Evolutionary conservation across 1,284 basidiomycete genomes (phyloP).

Genomic region (Moesziomyces sp.): DNA sequence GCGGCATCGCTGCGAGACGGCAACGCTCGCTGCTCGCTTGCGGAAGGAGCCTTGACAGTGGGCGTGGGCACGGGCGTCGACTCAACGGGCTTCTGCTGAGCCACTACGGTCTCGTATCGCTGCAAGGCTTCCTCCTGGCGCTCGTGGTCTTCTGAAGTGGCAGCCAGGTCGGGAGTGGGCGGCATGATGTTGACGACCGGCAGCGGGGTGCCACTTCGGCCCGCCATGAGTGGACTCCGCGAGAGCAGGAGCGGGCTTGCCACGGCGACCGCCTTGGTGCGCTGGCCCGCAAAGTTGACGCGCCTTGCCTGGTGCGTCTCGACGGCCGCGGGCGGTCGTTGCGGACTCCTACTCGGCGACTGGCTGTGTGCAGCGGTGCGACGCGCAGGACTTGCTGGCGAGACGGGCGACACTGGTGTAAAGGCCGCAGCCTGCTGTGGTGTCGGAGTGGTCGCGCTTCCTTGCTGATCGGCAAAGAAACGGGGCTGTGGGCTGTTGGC

Average conservation of each 20-base stretch:
- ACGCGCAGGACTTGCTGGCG: conserved; percentile 5
- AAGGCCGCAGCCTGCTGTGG: conserved; percentile 14
- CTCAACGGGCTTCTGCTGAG: conserved; percentile 2
- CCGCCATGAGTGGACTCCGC: conserved; percentile 34
- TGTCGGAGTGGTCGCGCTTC: conserved; percentile 20
- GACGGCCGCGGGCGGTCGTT: conserved; percentile 16
- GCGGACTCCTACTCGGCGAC: conserved; percentile 23
- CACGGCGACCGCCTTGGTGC: conserved; percentile 42
- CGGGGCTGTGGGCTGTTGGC: conserved; percentile 32
- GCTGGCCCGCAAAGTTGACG: conserved; percentile 46
- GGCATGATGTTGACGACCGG: conserved; percentile 62
- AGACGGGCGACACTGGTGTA: conserved; percentile 7
- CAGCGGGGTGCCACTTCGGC: conserved; percentile 23
- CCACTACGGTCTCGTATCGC: conserved; percentile 10
- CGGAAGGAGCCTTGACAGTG: conserved; percentile 1
- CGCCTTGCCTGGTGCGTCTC: conserved; percentile 51
- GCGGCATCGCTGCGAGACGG: conserved; percentile 24
- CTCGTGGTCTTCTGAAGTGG: conserved; percentile 20
- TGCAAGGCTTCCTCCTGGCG: conserved; percentile 17
- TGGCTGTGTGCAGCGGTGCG: not conserved
- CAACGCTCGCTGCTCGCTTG: not conserved
- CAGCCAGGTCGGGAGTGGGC: conserved; percentile 55
- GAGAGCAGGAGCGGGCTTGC: conserved; percentile 47
- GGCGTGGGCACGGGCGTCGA: no score
- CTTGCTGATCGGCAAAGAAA: conserved; percentile 26